Base-by-base conservation (phyloP, 2,329 filamentous ascomycete species). In the Colletotrichum liriopes region DNA sequence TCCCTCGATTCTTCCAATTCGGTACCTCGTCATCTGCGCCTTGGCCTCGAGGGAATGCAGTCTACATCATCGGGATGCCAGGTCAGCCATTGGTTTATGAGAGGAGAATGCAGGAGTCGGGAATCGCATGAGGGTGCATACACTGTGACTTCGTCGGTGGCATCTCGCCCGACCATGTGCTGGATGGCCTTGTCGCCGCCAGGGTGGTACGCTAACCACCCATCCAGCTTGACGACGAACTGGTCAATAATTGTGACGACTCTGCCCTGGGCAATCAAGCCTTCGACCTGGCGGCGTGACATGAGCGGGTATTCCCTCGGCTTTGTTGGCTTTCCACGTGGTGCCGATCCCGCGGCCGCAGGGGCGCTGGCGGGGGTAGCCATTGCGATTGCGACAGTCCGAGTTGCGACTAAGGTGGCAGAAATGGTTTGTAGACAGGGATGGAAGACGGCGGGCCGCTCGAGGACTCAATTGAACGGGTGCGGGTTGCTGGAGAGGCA, bases 151-250 rank as follows among this genome's bases (percentile, higher is more conserved):
- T 98, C 96, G 81, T 98, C 95, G 14, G 96, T 98, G 62, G 94
- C 96, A 89, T 98, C 95, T 83, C 93, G 91, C 73, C 95, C 95
- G 73, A 98, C 90, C 94, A 98, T 96, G 80, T 99, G 96, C 80
- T 91, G 86, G 75, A 99, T 97, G 66, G 96, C 90, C 83, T 95
- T 96, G 77, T 96, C 92, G 76, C 96, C 96, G 69, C 96, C 96
- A 16, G 96, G 96, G 78, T 98, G 96, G 79, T 93, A 98, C 65
- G 90, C 90, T 64, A 97, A 85, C 94, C 95, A 99, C 49, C 92
- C 88, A 81, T 98, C 96, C 41, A 94, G 91, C 84, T 95, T 98
- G 76, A 98, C 83, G 12, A 98, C 95, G 77, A 91, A 90, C 72
- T 91, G 88, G 76, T 98, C 91, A 72, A 96, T 87, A 65, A 99